These are phyloP conservation scores for Iodosphaeria phyllophila DNA, from an alignment of 2,329 filamentous ascomycete genomes.

Conservation along the genomic window DNA sequence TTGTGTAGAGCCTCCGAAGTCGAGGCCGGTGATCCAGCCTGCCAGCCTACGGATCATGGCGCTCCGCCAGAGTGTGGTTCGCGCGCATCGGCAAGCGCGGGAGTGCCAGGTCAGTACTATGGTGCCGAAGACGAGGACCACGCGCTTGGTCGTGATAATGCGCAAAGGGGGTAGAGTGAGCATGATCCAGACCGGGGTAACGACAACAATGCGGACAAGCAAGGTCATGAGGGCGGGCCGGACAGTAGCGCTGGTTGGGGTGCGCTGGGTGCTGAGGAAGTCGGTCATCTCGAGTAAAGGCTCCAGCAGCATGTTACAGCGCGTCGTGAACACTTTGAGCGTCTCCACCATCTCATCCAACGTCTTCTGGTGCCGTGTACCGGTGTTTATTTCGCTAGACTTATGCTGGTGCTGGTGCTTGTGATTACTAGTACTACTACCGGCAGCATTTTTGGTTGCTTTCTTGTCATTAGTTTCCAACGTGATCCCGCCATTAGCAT, in stretches of 20 bases:
- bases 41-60: conserved; percentile 50
- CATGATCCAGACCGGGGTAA: conserved; percentile 74
- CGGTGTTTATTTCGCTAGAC: conserved; percentile 37
- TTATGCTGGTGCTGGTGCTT: conserved; percentile 20
- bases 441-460: no score
- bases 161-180: conserved; percentile 68
- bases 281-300: conserved; percentile 79
- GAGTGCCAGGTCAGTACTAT: conserved; percentile 84
- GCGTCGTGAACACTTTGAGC: conserved; percentile 70
- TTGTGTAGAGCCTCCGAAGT: conserved; percentile 37
- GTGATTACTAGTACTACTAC: conserved; percentile 8
- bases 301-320: conserved; percentile 83
- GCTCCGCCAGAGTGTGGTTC: conserved; percentile 83
- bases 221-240: conserved; percentile 75
- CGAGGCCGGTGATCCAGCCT: conserved; percentile 60
- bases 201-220: conserved; percentile 72
- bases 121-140: conserved; percentile 74
- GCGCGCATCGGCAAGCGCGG: conserved; percentile 63
- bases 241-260: conserved; percentile 79
- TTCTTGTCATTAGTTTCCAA: no score
- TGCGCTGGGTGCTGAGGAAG: conserved; percentile 79
- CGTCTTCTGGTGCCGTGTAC: conserved; percentile 73
- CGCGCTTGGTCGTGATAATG: conserved; percentile 71
- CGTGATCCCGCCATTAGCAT: conserved; percentile 9
- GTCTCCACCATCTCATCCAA: conserved; percentile 95